A percentile compares a stretch with the other conserved stretches of the same genome.
Conservation (phyloP, 2,329 filamentous ascomycete genomes). For the Beauveria sp. region DNA sequence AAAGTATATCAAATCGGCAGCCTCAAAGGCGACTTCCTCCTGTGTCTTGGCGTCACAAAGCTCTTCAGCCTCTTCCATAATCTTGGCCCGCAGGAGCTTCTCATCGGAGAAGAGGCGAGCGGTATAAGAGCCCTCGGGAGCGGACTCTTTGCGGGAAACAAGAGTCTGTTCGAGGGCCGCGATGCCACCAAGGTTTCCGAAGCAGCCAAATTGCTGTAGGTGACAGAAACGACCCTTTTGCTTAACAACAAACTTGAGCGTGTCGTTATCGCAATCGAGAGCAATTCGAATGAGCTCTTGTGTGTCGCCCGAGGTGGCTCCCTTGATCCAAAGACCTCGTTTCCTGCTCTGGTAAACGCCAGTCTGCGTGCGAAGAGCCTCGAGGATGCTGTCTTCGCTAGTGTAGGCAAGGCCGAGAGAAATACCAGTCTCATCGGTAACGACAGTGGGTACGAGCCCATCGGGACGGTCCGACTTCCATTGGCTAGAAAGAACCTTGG, state of each 20-base stretch:
- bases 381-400: constrained; percentile 79
- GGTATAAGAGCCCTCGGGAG: constrained; percentile 87
- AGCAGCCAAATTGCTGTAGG: constrained; percentile 84
- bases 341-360: constrained; percentile 97
- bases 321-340: constrained; percentile 93
- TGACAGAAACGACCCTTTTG: constrained; percentile 95
- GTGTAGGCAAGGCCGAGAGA: constrained; percentile 91
- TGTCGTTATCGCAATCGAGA: constrained; percentile 90
- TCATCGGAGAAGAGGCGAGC: constrained; percentile 86
- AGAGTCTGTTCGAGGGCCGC: constrained; percentile 83
- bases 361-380: constrained; percentile 68
- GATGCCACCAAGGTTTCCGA: constrained; percentile 75
- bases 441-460: constrained; percentile 79
- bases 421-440: constrained; percentile 78
- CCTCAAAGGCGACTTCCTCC: constrained; percentile 84
- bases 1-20: constrained; percentile 94
- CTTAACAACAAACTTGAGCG: constrained; percentile 78
- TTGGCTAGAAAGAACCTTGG: constrained; percentile 63
- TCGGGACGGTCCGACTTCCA: constrained; percentile 79
- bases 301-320: constrained; percentile 85
- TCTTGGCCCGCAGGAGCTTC: constrained; percentile 85
- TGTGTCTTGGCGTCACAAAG: constrained; percentile 78
- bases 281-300: constrained; percentile 81
- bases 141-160: constrained; percentile 69
- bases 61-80: constrained; percentile 97